Base-by-base conservation (phyloP, 306 rosid genomes). In the Cyamopsis tetragonoloba region DNA sequence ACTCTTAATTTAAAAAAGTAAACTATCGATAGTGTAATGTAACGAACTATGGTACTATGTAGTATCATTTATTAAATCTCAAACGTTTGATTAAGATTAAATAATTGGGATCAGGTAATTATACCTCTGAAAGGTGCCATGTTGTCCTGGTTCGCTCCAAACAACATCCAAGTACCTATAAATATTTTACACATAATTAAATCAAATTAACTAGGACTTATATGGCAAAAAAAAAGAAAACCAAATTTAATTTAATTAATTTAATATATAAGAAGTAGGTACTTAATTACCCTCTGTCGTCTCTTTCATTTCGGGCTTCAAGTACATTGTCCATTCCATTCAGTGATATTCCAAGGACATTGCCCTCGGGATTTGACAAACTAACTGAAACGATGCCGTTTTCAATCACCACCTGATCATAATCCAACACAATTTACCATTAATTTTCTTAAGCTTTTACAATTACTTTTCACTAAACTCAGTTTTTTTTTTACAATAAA, bases 111-210 rank as follows among this genome's bases (percentile, higher is more conserved):
- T 4, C 13, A 12, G 22, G 13, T 7, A 3, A 28, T 7, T 2
- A 9, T 77, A 86, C 97, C 80, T 86, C 65, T 83, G 77, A 18
- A 59, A 43, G 3, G 0, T 0, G 14, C 10, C 49, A 10, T 0
- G 2, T 2, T 18, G 7, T 41, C 20, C 69, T 10, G 35, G 63
- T 18, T 20, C 5, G 4, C 57, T 74, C 85, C 95, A 87, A 31
- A 72, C 88, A 12, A 81, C 77, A 49, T 92, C 95, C 47, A 83
- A 74, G 67, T 92, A 92, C 77, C 98, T 91, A 18, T 26, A 41
- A 59, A 41, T 50, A 59, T 55, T n/a, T 2, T 55, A 47, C 14
- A 17, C 15, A 4, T 13, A 32, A 41, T 22, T 61, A 31, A 37
- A 23, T 69, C 39, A 18, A 59, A 12, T 23, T 4, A 61, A 11